Evolutionary conservation across 108 stramenopile genomes (phyloP).

Genomic region (Stephanodiscus minutulus): DNA sequence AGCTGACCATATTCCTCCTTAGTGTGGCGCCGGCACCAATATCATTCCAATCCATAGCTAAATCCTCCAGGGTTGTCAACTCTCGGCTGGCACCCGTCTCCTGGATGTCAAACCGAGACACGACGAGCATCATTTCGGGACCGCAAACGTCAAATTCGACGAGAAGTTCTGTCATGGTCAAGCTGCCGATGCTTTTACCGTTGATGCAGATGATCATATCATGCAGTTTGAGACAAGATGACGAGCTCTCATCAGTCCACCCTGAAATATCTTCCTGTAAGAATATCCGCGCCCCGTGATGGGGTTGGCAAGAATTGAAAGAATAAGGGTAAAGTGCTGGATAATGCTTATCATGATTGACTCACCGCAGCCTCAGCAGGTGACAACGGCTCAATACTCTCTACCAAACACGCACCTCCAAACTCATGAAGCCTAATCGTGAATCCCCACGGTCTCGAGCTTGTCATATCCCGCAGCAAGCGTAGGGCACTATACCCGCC

Average conservation of each 20-base stretch:
- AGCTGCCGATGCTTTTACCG: slow-evolving; percentile 68
- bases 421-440: slow-evolving; percentile 62
- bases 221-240: slow-evolving; percentile 46
- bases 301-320: background rate
- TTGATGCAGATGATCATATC: slow-evolving; percentile 81
- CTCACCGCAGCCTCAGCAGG: slow-evolving; percentile 76
- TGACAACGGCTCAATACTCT: slow-evolving; percentile 57
- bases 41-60: slow-evolving; percentile 54
- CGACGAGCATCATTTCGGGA: slow-evolving; percentile 44
- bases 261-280: slow-evolving; percentile 36
- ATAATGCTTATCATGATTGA: slow-evolving; percentile 1
- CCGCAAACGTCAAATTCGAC: slow-evolving; percentile 64
- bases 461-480: slow-evolving; percentile 59
- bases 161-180: slow-evolving; percentile 61
- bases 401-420: slow-evolving; percentile 81
- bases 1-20: slow-evolving; percentile 28
- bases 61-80: slow-evolving; percentile 18
- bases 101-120: slow-evolving; percentile 37
- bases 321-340: background rate
- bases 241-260: slow-evolving; percentile 19
- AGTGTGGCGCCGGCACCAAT: slow-evolving; percentile 36
- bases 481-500: slow-evolving; percentile 61
- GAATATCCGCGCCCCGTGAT: background rate
- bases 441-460: slow-evolving; percentile 72
- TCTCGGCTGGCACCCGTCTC: background rate